Percentiles rank a stretch among this genome's conserved stretches.
These are phyloP conservation scores for Casuarina equisetifolia DNA, from an alignment of 306 rosid species.

Conservation along the genomic window DNA sequence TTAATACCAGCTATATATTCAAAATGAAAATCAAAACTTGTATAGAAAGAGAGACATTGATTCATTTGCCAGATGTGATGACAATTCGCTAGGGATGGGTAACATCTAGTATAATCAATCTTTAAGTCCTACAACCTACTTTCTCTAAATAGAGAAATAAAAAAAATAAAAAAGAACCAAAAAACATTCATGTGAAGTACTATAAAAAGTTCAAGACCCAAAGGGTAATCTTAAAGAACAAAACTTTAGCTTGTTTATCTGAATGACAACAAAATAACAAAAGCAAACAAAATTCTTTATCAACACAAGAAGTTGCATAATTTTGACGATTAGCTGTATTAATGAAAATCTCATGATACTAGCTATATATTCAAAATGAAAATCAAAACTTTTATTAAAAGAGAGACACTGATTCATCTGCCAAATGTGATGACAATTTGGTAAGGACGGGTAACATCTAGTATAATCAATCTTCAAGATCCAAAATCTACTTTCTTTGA, in stretches of 20 bases:
- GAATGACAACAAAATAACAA: background rate
- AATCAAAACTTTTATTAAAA: too few relatives aligned
- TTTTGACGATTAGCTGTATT: too few relatives aligned
- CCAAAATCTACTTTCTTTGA: background rate
- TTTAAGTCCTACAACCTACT: background rate
- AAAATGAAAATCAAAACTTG: too few relatives aligned
- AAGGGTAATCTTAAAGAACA: background rate
- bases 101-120: background rate
- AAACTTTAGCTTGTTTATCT: too few relatives aligned
- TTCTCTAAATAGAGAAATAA: background rate
- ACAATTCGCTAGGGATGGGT: background rate
- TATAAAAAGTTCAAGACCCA: constrained; percentile 12
- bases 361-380: too few relatives aligned
- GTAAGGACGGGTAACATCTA: background rate
- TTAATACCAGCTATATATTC: too few relatives aligned
- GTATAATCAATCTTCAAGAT: background rate
- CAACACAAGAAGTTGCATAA: background rate
- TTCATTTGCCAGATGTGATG: too few relatives aligned
- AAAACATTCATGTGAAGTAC: constrained; percentile 14
- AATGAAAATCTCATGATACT: too few relatives aligned
- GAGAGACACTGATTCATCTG: too few relatives aligned
- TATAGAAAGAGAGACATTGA: too few relatives aligned
- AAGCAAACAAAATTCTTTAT: background rate
- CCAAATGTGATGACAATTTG: background rate
- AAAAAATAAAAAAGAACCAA: background rate